Evolutionary conservation across 75 land plant species (phyloP).

Genomic region (Cunninghamia lanceolata): DNA sequence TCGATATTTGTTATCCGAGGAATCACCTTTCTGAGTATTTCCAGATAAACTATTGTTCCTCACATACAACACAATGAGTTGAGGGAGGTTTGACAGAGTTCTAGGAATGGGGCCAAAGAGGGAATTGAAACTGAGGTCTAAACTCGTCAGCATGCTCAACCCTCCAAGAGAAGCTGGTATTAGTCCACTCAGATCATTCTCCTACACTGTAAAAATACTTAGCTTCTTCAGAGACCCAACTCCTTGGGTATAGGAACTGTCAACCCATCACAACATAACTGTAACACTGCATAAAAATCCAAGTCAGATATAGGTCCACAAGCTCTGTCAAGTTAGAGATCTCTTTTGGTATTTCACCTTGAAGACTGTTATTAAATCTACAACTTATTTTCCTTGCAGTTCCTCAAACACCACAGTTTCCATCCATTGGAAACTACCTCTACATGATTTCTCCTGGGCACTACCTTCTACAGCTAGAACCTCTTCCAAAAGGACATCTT

Average conservation of each 20-base stretch:
- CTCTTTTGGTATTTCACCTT: conserved; percentile 67
- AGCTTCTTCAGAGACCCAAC: conserved; percentile 61
- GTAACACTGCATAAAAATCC: conserved; percentile 53
- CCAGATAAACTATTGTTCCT: conserved; percentile 85
- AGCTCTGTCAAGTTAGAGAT: conserved; percentile 50
- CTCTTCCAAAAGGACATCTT: too few relatives aligned
- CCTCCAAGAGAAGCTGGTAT: conserved; percentile 77
- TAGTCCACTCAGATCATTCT: conserved; percentile 56
- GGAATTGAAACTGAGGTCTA: conserved; percentile 70
- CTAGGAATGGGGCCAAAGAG: conserved; percentile 73
- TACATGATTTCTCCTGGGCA: too few relatives aligned
- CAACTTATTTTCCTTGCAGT: too few relatives aligned
- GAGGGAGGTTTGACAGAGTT: conserved; percentile 44
- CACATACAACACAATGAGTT: conserved; percentile 55
- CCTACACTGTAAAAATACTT: conserved; percentile 62
- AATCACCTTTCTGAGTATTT: conserved; percentile 58
- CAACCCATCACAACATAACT: conserved; percentile 73
- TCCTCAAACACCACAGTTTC: too few relatives aligned
- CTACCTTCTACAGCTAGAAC: too few relatives aligned
- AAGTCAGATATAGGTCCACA: conserved; percentile 65
- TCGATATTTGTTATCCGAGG: not conserved
- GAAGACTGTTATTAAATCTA: conserved; percentile 65
- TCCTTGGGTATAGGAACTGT: conserved; percentile 62
- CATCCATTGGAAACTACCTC: too few relatives aligned
- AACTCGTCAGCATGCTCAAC: conserved; percentile 32